Base-by-base conservation (phyloP, 1,139 yeast genomes). In the Protomyces macrosporus region DNA sequence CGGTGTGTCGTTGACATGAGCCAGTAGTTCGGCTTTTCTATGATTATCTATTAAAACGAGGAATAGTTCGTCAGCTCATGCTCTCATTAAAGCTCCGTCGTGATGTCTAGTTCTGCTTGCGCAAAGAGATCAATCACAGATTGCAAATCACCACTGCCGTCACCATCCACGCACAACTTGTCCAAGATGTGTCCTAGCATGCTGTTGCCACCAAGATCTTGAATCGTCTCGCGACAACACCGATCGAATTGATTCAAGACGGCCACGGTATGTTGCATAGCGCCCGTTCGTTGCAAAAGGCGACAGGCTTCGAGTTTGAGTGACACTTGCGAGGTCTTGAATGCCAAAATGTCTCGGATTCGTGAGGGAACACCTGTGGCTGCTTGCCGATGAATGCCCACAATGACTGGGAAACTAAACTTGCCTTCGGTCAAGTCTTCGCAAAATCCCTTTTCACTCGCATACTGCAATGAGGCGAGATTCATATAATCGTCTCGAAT, bases 351-450 rank as follows among this genome's bases (percentile, higher is more conserved):
- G 67, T 75, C 68, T 57, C 62, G 45, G 3, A 58, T 23, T 6
- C 56, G 23, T 69, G 37, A 57, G 14, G 80, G 79, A 45, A 76
- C 75, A 62, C 77, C 76, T 12, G 71, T 67, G 5, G 74, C 69
- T 14, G 30, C 45, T 56, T 75, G 76, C 23, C 70, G 69, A 14
- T 77, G 71, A 4, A 86, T 74, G 16, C 85, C 82, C 73, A 88
- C 95, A 42, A 90, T 81, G 6, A 90, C 84, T 0, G 97, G 97
- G 67, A 88, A 86, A 0, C 95, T 87, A 66, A 87, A 82, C 74
- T 90, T 91, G 0, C 97, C 97, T 73, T 90, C 97, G 0, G 90
- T 82, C 48, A 90, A 79, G 72, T 90, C 97, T 70, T 90, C 97
- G 61, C 95, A 90, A 64, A 81, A 83, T 0, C 97, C 97, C 74